These are phyloP conservation scores for Tylopilus sp. DNA, from an alignment of 1,284 basidiomycete genomes.

Conservation along the genomic window DNA sequence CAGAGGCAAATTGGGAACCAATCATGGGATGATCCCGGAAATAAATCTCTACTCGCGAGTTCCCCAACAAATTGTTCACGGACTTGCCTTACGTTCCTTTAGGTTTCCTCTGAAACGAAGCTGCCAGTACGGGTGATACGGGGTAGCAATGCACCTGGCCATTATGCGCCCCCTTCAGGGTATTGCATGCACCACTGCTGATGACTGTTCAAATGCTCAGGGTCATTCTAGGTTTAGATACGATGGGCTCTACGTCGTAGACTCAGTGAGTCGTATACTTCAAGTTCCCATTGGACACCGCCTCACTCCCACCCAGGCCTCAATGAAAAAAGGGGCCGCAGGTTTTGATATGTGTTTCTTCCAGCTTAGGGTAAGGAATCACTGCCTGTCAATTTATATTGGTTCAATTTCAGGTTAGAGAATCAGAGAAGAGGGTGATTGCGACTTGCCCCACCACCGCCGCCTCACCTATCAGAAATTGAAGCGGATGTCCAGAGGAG, in stretches of 20 bases:
- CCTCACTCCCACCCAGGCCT: conserved; percentile 14
- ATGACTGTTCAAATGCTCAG: neutral
- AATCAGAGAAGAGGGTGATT: neutral
- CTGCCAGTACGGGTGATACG: conserved; percentile 44
- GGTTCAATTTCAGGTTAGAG: conserved; percentile 16
- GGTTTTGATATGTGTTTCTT: conserved; percentile 29
- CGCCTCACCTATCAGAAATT: neutral
- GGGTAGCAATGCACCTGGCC: conserved; percentile 18
- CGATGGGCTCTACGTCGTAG: conserved; percentile 44
- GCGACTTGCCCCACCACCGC: neutral
- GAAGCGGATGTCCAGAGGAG: neutral
- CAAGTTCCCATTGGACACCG: neutral
- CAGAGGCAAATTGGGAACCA: conserved; percentile 36
- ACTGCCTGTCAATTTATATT: neutral
- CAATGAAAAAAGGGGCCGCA: conserved; percentile 12
- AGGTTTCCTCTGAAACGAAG: conserved; percentile 34
- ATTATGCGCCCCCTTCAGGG: neutral
- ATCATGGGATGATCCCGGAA: conserved; percentile 31
- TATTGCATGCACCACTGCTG: neutral
- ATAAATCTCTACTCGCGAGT: conserved; percentile 35
- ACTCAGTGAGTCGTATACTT: conserved; percentile 16
- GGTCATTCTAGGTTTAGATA: conserved; percentile 34
- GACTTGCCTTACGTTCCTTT: neutral
- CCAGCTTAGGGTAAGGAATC: conserved; percentile 18
- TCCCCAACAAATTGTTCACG: neutral